Conservation (phyloP, 202 grass and related monocot species). For the Zizania palustris region DNA sequence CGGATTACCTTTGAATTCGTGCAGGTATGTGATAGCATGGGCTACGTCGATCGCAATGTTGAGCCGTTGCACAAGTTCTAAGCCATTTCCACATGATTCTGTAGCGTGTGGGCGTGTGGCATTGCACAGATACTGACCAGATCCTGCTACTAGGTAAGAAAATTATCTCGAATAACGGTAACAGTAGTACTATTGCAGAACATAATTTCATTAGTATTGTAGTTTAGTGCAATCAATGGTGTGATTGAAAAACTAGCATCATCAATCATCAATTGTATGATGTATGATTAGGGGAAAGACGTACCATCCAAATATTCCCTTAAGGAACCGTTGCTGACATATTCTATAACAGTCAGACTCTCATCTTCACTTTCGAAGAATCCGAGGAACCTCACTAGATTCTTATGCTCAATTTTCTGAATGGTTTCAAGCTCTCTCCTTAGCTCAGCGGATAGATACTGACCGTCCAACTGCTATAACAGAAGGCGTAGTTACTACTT, state of each 20-base stretch:
- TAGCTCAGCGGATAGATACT: constrained; percentile 39
- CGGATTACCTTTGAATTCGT: constrained; percentile 46
- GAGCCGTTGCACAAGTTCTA: constrained; percentile 61
- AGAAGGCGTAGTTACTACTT: background rate
- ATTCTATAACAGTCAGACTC: constrained; percentile 45
- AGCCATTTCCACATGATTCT: constrained; percentile 54
- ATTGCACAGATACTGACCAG: constrained; percentile 17
- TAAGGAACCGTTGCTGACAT: constrained; percentile 58
- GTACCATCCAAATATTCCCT: constrained; percentile 71
- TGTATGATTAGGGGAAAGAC: background rate
- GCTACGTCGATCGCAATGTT: constrained; percentile 64
- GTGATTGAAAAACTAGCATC: background rate
- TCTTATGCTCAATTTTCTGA: constrained; percentile 60
- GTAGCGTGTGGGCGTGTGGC: background rate
- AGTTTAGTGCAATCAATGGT: background rate
- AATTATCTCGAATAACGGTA: background rate
- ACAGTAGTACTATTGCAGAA: background rate
- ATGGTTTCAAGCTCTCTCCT: constrained; percentile 54
- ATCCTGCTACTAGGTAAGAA: background rate
- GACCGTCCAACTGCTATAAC: constrained; percentile 20
- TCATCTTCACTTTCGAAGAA: constrained; percentile 44
- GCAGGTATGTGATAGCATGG: constrained; percentile 60
- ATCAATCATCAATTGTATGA: background rate
- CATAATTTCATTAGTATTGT: background rate
- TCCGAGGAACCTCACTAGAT: constrained; percentile 52